These are phyloP conservation scores for Geranium rotundifolium DNA, from an alignment of 345 rosid species.

Conservation along the genomic window DNA sequence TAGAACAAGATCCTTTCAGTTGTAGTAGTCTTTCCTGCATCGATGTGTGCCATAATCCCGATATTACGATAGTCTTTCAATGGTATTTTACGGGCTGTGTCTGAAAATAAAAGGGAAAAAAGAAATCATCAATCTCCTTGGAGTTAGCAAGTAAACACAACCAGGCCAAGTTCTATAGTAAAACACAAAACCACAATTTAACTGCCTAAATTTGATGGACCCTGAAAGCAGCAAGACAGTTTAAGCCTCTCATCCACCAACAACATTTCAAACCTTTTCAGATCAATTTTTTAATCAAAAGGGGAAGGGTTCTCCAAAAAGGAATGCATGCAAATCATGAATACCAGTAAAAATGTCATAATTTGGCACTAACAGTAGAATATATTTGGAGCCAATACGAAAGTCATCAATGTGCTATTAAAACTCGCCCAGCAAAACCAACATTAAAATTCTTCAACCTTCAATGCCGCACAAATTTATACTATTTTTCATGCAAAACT, in stretches of 20 bases:
- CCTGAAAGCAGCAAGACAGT: background rate
- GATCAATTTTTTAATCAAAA: background rate
- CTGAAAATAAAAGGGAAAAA: slow-evolving; percentile 19
- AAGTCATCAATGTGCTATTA: no score
- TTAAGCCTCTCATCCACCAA: background rate
- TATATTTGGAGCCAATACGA: no score
- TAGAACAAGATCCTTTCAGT: slow-evolving; percentile 79
- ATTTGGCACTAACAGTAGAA: no score
- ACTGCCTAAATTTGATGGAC: background rate
- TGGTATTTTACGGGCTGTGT: slow-evolving; percentile 53
- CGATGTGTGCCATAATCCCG: slow-evolving; percentile 99
- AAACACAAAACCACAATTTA: background rate
- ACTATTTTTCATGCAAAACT: no score
- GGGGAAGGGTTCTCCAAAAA: background rate
- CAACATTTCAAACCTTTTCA: background rate
- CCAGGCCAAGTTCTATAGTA: background rate
- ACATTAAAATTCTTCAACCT: no score
- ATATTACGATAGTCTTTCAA: slow-evolving; percentile 82
- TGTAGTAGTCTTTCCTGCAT: slow-evolving; percentile 96
- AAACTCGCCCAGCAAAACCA: no score
- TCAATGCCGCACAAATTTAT: no score
- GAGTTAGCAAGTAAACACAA: background rate
- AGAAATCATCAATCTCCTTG: background rate
- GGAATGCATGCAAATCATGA: no score
- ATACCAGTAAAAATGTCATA: no score